These are phyloP conservation scores for Fusarium aywerte DNA, from an alignment of 2,329 filamentous ascomycete species.

Conservation along the genomic window DNA sequence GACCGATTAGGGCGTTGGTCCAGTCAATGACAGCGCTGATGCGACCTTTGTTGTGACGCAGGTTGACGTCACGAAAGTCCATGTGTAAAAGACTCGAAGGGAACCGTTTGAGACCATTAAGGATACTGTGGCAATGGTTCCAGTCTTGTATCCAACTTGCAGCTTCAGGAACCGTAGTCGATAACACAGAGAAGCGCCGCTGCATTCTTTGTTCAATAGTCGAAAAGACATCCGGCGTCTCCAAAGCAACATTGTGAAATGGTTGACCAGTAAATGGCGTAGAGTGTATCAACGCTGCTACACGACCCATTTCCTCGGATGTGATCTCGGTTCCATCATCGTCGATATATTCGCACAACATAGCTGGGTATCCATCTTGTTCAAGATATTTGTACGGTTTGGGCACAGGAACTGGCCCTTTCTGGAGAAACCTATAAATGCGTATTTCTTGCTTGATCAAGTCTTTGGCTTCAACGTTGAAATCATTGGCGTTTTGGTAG, in stretches of 20 bases:
- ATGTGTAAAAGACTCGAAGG: slow-evolving; percentile 6
- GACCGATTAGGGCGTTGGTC: slow-evolving; percentile 15
- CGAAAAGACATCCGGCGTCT: background rate
- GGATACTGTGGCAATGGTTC: background rate
- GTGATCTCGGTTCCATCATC: slow-evolving; percentile 3
- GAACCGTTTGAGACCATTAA: background rate
- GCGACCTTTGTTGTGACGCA: background rate
- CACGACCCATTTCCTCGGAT: slow-evolving; percentile 5
- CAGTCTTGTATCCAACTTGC: slow-evolving; percentile 1
- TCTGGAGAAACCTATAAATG: slow-evolving; percentile 6
- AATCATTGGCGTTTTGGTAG: slow-evolving; percentile 19
- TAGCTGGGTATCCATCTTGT: background rate
- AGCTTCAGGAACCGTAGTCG: background rate
- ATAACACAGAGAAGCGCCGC: slow-evolving; percentile 1
- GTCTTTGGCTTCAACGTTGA: background rate
- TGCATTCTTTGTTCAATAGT: slow-evolving; percentile 11
- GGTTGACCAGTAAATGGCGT: fast-evolving
- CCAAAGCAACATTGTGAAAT: background rate
- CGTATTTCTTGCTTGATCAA: slow-evolving; percentile 9
- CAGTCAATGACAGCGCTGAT: slow-evolving; percentile 19
- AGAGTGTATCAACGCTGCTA: slow-evolving; percentile 10
- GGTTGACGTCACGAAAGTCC: slow-evolving; percentile 24
- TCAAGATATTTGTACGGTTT: slow-evolving; percentile 13
- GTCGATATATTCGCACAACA: slow-evolving; percentile 20
- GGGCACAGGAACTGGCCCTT: background rate